Evolutionary conservation across 768 basidiomycete genomes (phyloP).

Genomic region (Leccinum barrowsii): DNA sequence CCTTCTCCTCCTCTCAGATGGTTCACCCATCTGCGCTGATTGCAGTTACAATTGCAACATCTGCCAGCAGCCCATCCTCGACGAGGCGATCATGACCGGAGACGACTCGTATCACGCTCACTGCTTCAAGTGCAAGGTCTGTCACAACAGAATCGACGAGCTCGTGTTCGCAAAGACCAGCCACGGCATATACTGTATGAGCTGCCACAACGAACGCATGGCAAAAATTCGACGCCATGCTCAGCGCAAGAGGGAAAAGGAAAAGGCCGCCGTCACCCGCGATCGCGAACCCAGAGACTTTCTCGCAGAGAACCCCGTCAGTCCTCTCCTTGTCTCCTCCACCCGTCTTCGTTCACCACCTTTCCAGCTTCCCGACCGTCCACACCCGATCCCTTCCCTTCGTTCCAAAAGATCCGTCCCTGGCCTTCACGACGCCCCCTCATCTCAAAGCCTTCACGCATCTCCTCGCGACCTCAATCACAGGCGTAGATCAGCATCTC

Average conservation of each 20-base stretch:
- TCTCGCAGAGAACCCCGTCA: constrained; percentile 41
- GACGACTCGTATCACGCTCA: constrained; percentile 98
- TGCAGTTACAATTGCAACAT: constrained; percentile 96
- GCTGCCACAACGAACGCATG: constrained; percentile 96
- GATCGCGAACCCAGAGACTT: constrained; percentile 24
- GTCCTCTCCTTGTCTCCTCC: constrained; percentile 16
- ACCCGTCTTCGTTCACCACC: not conserved
- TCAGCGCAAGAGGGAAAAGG: constrained; percentile 77
- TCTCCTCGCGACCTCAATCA: constrained; percentile 12
- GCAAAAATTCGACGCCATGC: constrained; percentile 87
- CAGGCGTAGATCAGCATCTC: constrained; percentile 12
- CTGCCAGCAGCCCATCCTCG: constrained; percentile 89
- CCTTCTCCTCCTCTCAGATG: constrained; percentile 93
- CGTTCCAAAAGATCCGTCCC: constrained; percentile 21
- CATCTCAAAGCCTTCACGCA: constrained; percentile 18
- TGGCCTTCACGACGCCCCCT: constrained; percentile 26
- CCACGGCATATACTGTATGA: constrained; percentile 98
- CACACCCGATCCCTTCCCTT: constrained; percentile 8
- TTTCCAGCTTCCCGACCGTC: constrained; percentile 9
- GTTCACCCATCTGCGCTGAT: constrained; percentile 91
- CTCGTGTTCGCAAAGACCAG: constrained; percentile 98
- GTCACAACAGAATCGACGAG: constrained; percentile 93
- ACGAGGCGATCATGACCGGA: constrained; percentile 99
- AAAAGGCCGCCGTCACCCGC: constrained; percentile 37
- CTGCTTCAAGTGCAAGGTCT: constrained; percentile 97